Evolutionary conservation across 257 asterid species (phyloP), one percentile per base, ranked within the genome.

Genomic region (Solanum megistacrolobum): DNA sequence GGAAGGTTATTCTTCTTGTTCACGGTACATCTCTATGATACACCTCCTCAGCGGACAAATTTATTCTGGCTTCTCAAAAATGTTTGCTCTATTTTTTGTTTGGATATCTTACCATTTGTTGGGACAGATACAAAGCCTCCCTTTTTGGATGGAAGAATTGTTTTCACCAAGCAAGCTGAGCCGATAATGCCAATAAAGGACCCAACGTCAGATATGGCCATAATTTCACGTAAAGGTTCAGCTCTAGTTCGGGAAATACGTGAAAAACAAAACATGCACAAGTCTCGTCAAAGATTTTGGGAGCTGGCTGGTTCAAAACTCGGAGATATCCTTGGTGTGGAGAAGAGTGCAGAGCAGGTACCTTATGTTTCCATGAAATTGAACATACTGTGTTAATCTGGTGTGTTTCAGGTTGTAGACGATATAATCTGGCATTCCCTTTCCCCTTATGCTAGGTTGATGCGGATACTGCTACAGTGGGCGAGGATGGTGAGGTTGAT

Each of bases 171-270:
- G 90, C 99, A 96, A 91, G 99, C 99, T 81, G 98, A 96, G 88
- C 98, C 99, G 34, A 88, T 97, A 83, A 94, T 95, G 99, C 99
- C 99, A 75, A 43, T 97, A 78, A 97, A 96, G 92, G 99, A 97
- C 90, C 98, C 99, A 36, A 97, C 99, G 13, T 97, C 99, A 46
- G 99, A 97, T 88, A 96, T 97, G 99, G 99, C 99, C 48, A 96
- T 97, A 92, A 96, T 97, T 92, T 92, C 99, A 23, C 93, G 98
- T 69, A 97, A 97, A 89, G 99, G 99, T 48, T 97, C 99, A 66
- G 91, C 90, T 88, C 90, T 97, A 82, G 98, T 97, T 83, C 92
- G 96, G 87, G 98, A 97, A 93, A 92, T 97, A 89, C 99, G 92
- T 89, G 99, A 97, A 86, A 97, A 97, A 87, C 99, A 97, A 89